phyloP scores from a whole-genome alignment of 2,329 filamentous ascomycete genomes.

The Aspergillus pseudonomiae region DNA sequence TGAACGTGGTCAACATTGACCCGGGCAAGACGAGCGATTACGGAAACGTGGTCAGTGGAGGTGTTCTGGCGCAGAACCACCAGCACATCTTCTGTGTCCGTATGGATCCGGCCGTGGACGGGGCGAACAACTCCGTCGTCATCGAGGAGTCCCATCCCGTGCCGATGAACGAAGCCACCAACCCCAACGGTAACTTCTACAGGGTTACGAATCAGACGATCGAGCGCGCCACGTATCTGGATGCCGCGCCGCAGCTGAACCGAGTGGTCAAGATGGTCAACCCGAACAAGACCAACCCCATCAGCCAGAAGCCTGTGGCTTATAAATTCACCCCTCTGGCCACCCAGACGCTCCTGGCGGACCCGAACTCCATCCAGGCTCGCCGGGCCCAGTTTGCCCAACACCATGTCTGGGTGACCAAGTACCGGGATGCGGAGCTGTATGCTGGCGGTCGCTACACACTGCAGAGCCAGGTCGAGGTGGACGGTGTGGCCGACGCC shows the following conservation, averaged over 20 bases:
- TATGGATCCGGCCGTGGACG: conserved; percentile 64
- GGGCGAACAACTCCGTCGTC: conserved; percentile 56
- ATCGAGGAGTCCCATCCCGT: conserved; percentile 63
- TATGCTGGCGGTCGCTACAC: conserved; percentile 60
- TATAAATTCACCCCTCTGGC: conserved; percentile 61
- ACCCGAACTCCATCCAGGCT: conserved; percentile 55
- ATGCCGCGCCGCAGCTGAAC: conserved; percentile 46
- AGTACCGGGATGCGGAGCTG: conserved; percentile 55
- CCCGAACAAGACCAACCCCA: conserved; percentile 52
- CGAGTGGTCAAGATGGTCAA: conserved; percentile 63
- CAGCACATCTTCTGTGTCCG: conserved; percentile 74
- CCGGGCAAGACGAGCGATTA: conserved; percentile 62
- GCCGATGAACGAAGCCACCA: conserved; percentile 54
- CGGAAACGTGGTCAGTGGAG: conserved; percentile 67
- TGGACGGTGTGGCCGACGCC: conserved; percentile 38
- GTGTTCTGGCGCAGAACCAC: conserved; percentile 69
- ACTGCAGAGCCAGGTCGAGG: conserved; percentile 52
- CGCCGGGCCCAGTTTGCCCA: conserved; percentile 58
- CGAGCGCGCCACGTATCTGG: conserved; percentile 51
- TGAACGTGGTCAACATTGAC: conserved; percentile 68
- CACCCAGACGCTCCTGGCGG: conserved; percentile 61
- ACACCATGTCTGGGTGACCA: conserved; percentile 59
- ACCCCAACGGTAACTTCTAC: conserved; percentile 59
- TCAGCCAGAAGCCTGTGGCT: conserved; percentile 56
- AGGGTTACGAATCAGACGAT: conserved; percentile 51